These are phyloP conservation scores for Aspergillus sp. DNA, from an alignment of 2,329 filamentous ascomycete genomes.

Conservation along the genomic window DNA sequence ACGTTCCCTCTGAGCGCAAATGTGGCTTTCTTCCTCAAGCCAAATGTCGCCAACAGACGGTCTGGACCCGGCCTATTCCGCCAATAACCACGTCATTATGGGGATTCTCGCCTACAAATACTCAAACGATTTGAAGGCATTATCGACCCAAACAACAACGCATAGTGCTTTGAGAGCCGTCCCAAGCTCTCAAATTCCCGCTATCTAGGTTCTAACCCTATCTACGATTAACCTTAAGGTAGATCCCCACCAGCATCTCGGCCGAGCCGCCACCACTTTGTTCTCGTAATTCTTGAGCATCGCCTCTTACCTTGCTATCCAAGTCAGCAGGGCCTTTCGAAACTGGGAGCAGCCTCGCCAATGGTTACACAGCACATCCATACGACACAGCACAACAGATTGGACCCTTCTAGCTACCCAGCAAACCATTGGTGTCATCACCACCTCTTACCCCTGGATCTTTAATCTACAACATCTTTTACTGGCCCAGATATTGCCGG, in stretches of 20 bases:
- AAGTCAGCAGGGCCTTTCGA: not conserved
- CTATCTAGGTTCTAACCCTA: not conserved
- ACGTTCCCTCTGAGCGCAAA: not conserved
- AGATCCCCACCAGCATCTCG: not conserved
- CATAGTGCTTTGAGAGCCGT: not conserved
- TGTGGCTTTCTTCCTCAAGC: slow-evolving; percentile 15
- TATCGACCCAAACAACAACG: not conserved
- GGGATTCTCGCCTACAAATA: not conserved
- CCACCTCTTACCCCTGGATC: not conserved
- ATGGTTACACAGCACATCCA: slow-evolving; percentile 13
- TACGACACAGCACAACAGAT: slow-evolving; percentile 11
- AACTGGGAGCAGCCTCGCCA: not conserved
- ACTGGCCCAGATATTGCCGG: not conserved
- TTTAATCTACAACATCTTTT: not conserved
- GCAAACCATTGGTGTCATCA: not conserved
- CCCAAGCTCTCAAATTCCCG: too few species aligned
- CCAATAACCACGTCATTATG: slow-evolving; percentile 9
- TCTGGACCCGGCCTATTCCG: slow-evolving; percentile 11
- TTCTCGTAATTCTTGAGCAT: too few species aligned
- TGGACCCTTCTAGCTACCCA: slow-evolving; percentile 7
- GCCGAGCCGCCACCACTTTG: not conserved
- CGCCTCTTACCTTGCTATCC: not conserved
- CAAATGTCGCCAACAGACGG: slow-evolving; percentile 17
- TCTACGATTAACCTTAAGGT: slow-evolving; percentile 5
- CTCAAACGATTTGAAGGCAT: not conserved